Evolutionary conservation across 441 rosid species (phyloP).

Genomic region (Theobroma grandiflorum): DNA sequence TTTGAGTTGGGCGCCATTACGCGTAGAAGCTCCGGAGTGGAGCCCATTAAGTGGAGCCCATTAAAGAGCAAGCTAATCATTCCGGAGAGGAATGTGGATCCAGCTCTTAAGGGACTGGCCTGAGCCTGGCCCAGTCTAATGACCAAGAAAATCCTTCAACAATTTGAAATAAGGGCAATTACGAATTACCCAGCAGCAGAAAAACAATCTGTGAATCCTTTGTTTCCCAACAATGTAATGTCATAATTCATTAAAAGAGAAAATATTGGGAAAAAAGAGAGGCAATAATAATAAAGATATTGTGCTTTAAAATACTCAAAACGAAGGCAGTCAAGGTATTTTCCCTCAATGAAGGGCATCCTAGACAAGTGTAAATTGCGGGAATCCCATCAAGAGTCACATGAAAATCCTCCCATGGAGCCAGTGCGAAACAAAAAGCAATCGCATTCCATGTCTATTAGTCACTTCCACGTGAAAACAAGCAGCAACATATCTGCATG

Average conservation of each 20-base stretch:
- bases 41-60: conserved; percentile 9
- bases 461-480: conserved; percentile 1
- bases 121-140: not conserved
- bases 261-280: too few relatives aligned
- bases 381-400: not conserved
- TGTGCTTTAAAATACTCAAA: too few relatives aligned
- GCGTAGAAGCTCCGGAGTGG: not conserved
- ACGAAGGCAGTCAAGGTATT: too few relatives aligned
- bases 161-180: too few relatives aligned
- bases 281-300: too few relatives aligned
- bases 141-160: too few relatives aligned
- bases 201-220: too few relatives aligned
- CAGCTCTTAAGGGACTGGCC: not conserved
- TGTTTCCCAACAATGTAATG: too few relatives aligned
- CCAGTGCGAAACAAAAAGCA: not conserved
- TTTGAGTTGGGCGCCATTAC: not conserved
- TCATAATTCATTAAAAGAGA: too few relatives aligned
- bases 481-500: conserved; percentile 23
- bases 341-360: too few relatives aligned
- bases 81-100: not conserved
- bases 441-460: not conserved
- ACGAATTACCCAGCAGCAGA: too few relatives aligned
- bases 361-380: not conserved
- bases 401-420: not conserved
- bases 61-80: not conserved